Evolutionary conservation across 1,139 yeast genomes (phyloP), one percentile per base, ranked within the genome.

Genomic region (Keqinozyma sinolaborantium): DNA sequence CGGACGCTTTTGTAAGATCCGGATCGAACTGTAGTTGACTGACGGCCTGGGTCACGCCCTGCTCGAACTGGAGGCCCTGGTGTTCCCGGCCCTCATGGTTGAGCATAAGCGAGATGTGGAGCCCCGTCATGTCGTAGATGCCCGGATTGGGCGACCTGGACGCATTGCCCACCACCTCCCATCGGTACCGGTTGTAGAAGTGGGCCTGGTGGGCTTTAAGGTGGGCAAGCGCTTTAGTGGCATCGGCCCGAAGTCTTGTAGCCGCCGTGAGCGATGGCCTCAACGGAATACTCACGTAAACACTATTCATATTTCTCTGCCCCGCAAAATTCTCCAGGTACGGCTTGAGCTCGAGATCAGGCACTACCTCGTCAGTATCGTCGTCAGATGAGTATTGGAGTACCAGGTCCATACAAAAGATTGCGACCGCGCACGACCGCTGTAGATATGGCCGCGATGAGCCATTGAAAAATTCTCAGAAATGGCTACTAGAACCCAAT

Each of bases 401-500:
- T 11, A 41, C 15, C 16, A 9, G 11, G 6, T 41, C 39, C 45
- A 41, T 41, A 13, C 9, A 26, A 26, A 24, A 24, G 15, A 24
- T 14, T 24, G 14, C 15, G 24, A 9, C 9, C 16, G 15, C 30
- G 15, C 30, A 28, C 30, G 30, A 28, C 30, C 15, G 12, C 14
- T 6, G 27, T 14, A 16, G 7, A 6, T 5, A n/a, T 12, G 8
- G 13, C 11, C 7, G 25, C 11, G 28, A 26, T 26, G 28, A 26
- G 23, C 11, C 14, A 24, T 5, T 8, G 19, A 21, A 21, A 27
- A 20, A 25, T 28, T 28, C 28, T 28, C 31, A n/a, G 21, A 27
- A 16, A 69, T 69, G 75, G 74, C 75, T 44, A 54, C 67, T 47
- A 67, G 75, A 66, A 67, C 74, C 23, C 75, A 81, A 70, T 92